Evolutionary conservation across 306 rosid species (phyloP).

Genomic region (Acmispon strigosus): DNA sequence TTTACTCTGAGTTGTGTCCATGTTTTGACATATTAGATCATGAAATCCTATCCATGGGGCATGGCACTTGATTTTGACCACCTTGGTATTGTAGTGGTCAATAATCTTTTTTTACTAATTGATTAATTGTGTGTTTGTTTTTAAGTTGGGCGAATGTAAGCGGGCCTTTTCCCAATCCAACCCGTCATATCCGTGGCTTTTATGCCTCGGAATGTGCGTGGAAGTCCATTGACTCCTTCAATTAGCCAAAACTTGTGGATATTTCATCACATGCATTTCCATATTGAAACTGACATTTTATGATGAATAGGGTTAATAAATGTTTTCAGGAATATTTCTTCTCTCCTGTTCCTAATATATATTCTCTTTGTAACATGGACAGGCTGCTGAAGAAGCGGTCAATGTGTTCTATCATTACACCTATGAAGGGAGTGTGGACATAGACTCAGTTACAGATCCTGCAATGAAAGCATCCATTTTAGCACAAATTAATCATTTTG

Average conservation of each 20-base stretch:
- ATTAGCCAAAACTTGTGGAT: conserved; percentile 9
- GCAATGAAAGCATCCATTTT: conserved; percentile 99
- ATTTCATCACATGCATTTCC: not conserved
- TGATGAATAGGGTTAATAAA: conserved; percentile 1
- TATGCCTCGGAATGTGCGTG: too few relatives aligned
- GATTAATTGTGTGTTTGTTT: too few relatives aligned
- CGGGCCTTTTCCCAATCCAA: too few relatives aligned
- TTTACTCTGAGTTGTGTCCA: not conserved
- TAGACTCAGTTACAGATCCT: conserved; percentile 95
- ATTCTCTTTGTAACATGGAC: conserved; percentile 25
- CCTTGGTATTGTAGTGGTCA: not conserved
- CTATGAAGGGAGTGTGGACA: conserved; percentile 96
- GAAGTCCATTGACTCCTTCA: too few relatives aligned
- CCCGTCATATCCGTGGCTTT: too few relatives aligned
- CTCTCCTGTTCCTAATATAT: conserved; percentile 25
- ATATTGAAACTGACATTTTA: not conserved
- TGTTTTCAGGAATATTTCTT: not conserved
- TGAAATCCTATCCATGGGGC: not conserved
- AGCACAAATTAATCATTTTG: conserved; percentile 98
- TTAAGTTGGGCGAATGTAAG: too few relatives aligned
- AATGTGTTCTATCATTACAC: conserved; percentile 98
- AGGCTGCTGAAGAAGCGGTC: conserved; percentile 97
- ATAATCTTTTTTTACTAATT: not conserved
- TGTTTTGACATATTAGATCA: not conserved
- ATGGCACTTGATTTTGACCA: conserved; percentile 1